phyloP scores from a whole-genome alignment of 257 asterid species.

The Misopates orontium region DNA sequence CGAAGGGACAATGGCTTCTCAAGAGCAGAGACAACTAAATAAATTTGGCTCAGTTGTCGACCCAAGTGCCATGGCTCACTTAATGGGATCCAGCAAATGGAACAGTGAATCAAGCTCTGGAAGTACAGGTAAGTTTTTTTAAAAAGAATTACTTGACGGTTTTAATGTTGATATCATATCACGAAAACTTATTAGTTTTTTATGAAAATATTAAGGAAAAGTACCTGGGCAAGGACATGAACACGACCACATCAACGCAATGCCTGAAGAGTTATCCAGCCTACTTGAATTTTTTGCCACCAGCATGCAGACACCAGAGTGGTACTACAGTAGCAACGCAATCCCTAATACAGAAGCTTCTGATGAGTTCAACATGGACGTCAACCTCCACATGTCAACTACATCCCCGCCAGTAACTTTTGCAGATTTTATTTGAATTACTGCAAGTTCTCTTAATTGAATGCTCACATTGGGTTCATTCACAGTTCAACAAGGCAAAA shows the following conservation, averaged over 20 bases:
- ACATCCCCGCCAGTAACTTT: conserved; percentile 9
- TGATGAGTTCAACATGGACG: conserved; percentile 11
- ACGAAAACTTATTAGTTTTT: not conserved
- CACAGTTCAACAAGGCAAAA: conserved; percentile 3
- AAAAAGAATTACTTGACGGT: not conserved
- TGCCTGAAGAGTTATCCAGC: conserved; percentile 36
- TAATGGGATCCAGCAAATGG: conserved; percentile 25
- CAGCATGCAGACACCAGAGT: conserved; percentile 23
- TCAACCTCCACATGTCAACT: conserved; percentile 6
- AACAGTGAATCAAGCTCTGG: conserved; percentile 21
- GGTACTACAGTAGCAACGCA: conserved; percentile 20
- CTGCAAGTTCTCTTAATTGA: not conserved
- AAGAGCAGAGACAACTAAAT: conserved; percentile 4
- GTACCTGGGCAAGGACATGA: conserved; percentile 21
- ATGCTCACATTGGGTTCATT: not conserved
- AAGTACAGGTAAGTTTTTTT: conserved; percentile 29
- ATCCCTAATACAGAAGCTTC: conserved; percentile 10
- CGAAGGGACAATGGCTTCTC: not conserved
- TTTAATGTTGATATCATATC: conserved; percentile 2
- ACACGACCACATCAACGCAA: conserved; percentile 7
- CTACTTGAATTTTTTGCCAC: conserved; percentile 30
- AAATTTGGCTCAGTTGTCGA: too few relatives aligned
- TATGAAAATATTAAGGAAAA: conserved; percentile 18
- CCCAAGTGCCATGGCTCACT: not conserved
- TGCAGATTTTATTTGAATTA: conserved; percentile 19